Evolutionary conservation across 2,329 filamentous ascomycete genomes (phyloP), one percentile per base, ranked within the genome.

Genomic region (Penicillium digitatum): DNA sequence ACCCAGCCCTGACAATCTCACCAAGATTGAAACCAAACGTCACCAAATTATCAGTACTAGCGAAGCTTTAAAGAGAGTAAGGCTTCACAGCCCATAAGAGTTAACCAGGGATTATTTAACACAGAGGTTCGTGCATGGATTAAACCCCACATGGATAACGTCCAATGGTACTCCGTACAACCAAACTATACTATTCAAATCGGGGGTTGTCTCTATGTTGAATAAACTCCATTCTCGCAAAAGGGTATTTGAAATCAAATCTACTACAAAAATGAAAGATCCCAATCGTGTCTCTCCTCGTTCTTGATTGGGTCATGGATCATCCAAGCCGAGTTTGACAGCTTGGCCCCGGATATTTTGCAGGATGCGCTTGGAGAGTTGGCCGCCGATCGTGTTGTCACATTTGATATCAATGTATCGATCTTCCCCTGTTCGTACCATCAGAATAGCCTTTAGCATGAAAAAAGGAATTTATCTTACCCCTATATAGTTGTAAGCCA

Each of bases 321-420:
- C 20, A 14, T 40, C 35, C 26, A 39, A 29, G 11, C 46, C 26
- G 5, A 45, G 39, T 22, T 34, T 24, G 24, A 34, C 8, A 8
- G 52, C 39, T 24, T 55, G 18, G 11, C n/a, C n/a, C 8, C 29
- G 31, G 18, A 55, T 24, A 24, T 55, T 14, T 35, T 32, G 39
- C 10, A 55, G 27, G 27, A 51, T 45, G 14, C 52, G 52, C 11
- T 32, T n/a, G 22, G 39, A 50, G 11, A 55, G 47, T 18, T 12
- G 20, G 39, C 26, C 5, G 16, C 52, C 52, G 18, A 44, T 34
- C 31, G 5, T 11, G 4, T 39, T 9, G 52, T 51, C 39, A 31
- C 47, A 55, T 10, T 55, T 55, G 24, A 55, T 44, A 26, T 51
- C 47, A 5, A 55, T 26, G 3, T 38, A 51, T 27, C 34, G n/a